A percentile compares a stretch with the other conserved stretches of the same genome.
These are phyloP conservation scores for Hygrocybe punicea DNA, from an alignment of 768 basidiomycete genomes.

Conservation along the genomic window DNA sequence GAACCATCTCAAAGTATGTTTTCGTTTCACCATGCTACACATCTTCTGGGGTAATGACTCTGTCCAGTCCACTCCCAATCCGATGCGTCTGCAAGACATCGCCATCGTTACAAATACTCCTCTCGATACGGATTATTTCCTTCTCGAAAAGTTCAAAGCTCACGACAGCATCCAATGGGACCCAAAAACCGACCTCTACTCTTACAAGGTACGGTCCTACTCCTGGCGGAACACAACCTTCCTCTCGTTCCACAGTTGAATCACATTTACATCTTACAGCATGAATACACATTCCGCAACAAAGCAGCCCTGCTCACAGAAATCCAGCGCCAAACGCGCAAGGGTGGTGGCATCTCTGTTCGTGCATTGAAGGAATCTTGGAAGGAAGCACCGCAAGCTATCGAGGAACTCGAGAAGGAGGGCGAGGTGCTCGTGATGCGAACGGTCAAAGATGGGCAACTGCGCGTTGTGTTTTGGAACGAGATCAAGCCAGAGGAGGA, in stretches of 20 bases:
- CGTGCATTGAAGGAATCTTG: conserved; percentile 85
- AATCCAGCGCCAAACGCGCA: conserved; percentile 79
- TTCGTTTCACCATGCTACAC: no score
- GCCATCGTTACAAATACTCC: conserved; percentile 79
- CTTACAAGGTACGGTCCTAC: conserved; percentile 72
- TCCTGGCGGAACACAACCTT: no score
- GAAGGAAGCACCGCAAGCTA: conserved; percentile 79
- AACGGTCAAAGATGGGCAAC: conserved; percentile 75
- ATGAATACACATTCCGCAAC: conserved; percentile 81
- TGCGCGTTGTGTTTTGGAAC: conserved; percentile 87
- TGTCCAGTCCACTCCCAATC: conserved; percentile 59
- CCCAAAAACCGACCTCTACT: conserved; percentile 79
- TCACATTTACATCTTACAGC: no score
- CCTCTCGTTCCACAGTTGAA: no score
- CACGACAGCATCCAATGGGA: conserved; percentile 81
- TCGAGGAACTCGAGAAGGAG: conserved; percentile 87
- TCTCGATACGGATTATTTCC: conserved; percentile 62
- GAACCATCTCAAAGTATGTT: conserved; percentile 68
- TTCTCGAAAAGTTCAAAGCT: conserved; percentile 76
- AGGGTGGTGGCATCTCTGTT: conserved; percentile 82
- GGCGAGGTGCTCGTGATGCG: conserved; percentile 87
- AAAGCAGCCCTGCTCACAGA: conserved; percentile 81
- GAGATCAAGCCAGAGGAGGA: conserved; percentile 78
- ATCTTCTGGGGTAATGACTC: conserved; percentile 2
- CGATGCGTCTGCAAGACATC: conserved; percentile 85